Evolutionary conservation across 352 stramenopile genomes (phyloP).

Genomic region (Thalassiosira livingstoniorum): DNA sequence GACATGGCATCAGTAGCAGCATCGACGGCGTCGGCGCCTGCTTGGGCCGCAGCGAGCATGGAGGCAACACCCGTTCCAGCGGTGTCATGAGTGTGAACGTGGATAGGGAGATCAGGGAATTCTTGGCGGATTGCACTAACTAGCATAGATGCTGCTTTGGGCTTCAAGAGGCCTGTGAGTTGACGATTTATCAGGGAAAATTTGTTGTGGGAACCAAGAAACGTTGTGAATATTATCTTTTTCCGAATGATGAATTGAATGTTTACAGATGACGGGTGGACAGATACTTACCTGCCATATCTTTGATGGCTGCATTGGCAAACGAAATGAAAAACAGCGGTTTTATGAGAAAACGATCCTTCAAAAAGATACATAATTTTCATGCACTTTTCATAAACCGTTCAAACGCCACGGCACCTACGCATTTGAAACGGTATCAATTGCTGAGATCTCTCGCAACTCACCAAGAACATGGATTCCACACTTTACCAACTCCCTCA

Average conservation of each 20-base stretch:
- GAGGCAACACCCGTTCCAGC: conserved; percentile 96
- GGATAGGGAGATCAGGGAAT: conserved; percentile 96
- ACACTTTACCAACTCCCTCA: conserved; percentile 86
- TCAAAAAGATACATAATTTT: too few relatives aligned
- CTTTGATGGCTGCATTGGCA: conserved; percentile 95
- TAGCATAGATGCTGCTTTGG: conserved; percentile 91
- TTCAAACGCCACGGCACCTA: too few relatives aligned
- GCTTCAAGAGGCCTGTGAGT: conserved; percentile 92
- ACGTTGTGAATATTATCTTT: conserved; percentile 51
- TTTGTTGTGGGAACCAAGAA: conserved; percentile 90
- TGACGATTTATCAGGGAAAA: conserved; percentile 94
- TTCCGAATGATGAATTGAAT: conserved; percentile 92
- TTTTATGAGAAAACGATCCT: too few relatives aligned
- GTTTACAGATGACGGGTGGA: conserved; percentile 88
- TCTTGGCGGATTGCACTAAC: conserved; percentile 92
- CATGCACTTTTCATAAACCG: too few relatives aligned
- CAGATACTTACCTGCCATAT: conserved; percentile 80
- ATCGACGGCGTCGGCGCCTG: conserved; percentile 96
- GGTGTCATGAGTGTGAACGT: conserved; percentile 97
- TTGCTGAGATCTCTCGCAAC: too few relatives aligned
- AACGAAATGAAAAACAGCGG: too few relatives aligned
- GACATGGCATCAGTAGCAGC: conserved; percentile 95
- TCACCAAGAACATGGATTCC: conserved; percentile 92
- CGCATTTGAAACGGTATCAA: too few relatives aligned
- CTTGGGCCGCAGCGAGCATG: conserved; percentile 95